A percentile compares a stretch with the other conserved stretches of the same genome.
These are phyloP conservation scores for Sarcodon aspratus DNA, from an alignment of 768 basidiomycete species.

Conservation along the genomic window DNA sequence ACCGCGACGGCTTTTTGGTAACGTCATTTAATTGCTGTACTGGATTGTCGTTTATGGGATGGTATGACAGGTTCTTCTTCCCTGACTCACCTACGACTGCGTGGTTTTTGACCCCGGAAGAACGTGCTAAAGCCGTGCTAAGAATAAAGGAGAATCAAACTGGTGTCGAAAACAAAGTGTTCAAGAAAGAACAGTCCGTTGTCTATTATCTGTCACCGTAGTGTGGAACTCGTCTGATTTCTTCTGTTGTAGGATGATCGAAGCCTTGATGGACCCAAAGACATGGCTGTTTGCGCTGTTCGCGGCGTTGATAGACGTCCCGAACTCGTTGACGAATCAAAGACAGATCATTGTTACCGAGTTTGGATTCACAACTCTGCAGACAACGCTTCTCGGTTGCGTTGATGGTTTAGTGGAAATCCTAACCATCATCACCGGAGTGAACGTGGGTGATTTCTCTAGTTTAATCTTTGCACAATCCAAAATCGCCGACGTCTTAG, in stretches of 20 bases:
- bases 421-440: conserved; percentile 57
- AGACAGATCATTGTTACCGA: conserved; percentile 50
- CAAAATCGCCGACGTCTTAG: not conserved
- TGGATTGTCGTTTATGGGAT: not conserved
- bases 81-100: conserved; percentile 68
- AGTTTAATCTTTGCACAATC: not conserved
- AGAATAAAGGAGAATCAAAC: conserved; percentile 69
- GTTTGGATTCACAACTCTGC: conserved; percentile 51
- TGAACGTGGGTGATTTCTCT: conserved; percentile 14
- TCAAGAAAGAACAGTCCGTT: conserved; percentile 69
- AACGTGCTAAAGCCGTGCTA: conserved; percentile 49
- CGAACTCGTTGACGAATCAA: conserved; percentile 60
- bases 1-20: conserved; percentile 46
- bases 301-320: conserved; percentile 45
- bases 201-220: not conserved
- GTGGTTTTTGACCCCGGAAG: conserved; percentile 60
- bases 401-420: conserved; percentile 64
- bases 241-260: conserved; percentile 40
- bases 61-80: conserved; percentile 47
- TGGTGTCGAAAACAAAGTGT: conserved; percentile 72
- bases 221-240: not conserved
- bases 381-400: conserved; percentile 61
- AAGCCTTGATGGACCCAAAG: conserved; percentile 57
- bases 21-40: conserved; percentile 3
- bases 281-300: conserved; percentile 71